Percentiles rank a stretch among this genome's conserved stretches.
phyloP scores from a whole-genome alignment of 1,284 basidiomycete species.

The Hemileia vastatrix region DNA sequence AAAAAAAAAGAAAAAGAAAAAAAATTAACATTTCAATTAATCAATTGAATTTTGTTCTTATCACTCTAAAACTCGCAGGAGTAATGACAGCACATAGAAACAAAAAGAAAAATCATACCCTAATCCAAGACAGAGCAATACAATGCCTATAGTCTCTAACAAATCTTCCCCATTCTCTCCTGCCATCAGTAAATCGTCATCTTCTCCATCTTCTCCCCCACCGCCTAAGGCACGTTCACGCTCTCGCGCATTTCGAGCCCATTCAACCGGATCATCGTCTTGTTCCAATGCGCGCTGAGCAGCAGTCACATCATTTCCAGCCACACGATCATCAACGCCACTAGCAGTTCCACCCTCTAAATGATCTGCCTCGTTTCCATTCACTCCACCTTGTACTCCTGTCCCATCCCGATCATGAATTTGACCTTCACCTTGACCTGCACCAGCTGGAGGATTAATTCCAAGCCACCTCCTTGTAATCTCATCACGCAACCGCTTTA shows the following conservation, averaged over 20 bases:
- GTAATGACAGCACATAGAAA: neutral
- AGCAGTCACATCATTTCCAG: slow-evolving; percentile 6
- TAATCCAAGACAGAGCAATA: slow-evolving; percentile 20
- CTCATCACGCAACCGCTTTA: slow-evolving; percentile 15
- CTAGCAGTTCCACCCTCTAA: neutral
- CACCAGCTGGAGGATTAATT: slow-evolving; percentile 16
- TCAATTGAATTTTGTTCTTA: neutral
- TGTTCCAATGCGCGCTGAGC: slow-evolving; percentile 13
- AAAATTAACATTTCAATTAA: neutral
- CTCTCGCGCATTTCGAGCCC: slow-evolving; percentile 17
- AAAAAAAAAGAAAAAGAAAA: neutral
- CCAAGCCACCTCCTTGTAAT: slow-evolving; percentile 20
- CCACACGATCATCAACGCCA: slow-evolving; percentile 1
- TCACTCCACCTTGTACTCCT: too few relatives aligned
- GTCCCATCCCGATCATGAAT: too few relatives aligned
- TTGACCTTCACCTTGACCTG: too few relatives aligned
- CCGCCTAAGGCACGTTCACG: slow-evolving; percentile 7
- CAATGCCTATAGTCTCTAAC: slow-evolving; percentile 17
- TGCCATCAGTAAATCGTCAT: slow-evolving; percentile 20
- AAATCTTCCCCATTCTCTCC: slow-evolving; percentile 16
- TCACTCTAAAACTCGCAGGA: too few relatives aligned
- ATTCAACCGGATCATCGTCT: slow-evolving; percentile 20
- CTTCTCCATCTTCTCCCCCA: slow-evolving; percentile 18
- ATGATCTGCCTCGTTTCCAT: too few relatives aligned
- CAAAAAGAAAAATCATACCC: slow-evolving; percentile 3